A percentile compares a stretch with the other conserved stretches of the same genome.
Conservation (phyloP, 768 basidiomycete species). For the Boletus vermiculosoides region DNA sequence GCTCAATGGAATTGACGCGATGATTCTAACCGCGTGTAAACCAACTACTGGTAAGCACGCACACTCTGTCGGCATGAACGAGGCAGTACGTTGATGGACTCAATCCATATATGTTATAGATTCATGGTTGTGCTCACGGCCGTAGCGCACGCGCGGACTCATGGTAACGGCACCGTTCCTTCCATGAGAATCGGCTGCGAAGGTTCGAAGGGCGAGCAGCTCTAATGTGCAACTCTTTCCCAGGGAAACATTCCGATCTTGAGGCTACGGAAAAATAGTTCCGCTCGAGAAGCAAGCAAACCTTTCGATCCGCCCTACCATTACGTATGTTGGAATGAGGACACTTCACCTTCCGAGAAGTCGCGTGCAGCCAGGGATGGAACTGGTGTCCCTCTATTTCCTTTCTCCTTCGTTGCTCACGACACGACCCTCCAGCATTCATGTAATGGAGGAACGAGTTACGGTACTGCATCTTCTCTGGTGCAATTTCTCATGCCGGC, state of each 20-base stretch:
- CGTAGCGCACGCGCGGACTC: background rate
- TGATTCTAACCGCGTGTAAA: background rate
- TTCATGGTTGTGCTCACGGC: background rate
- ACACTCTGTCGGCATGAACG: background rate
- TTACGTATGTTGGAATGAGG: background rate
- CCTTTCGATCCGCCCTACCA: background rate
- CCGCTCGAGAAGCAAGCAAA: background rate
- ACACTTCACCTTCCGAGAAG: background rate
- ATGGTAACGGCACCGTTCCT: background rate
- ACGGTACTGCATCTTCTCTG: background rate
- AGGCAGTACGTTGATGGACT: background rate
- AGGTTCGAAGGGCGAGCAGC: background rate
- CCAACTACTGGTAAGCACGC: background rate
- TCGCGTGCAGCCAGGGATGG: background rate
- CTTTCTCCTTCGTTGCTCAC: background rate
- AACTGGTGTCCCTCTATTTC: background rate
- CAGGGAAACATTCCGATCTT: background rate
- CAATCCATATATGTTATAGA: background rate
- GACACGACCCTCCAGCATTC: background rate
- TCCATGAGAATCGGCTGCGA: background rate
- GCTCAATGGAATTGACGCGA: background rate
- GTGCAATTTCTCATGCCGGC: background rate
- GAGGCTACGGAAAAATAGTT: background rate
- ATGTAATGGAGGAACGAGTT: background rate
- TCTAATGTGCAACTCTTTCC: background rate